Percentiles rank a stretch among this genome's conserved stretches.
phyloP scores from a whole-genome alignment of 768 basidiomycete genomes.

The Neoboletus magnificus region DNA sequence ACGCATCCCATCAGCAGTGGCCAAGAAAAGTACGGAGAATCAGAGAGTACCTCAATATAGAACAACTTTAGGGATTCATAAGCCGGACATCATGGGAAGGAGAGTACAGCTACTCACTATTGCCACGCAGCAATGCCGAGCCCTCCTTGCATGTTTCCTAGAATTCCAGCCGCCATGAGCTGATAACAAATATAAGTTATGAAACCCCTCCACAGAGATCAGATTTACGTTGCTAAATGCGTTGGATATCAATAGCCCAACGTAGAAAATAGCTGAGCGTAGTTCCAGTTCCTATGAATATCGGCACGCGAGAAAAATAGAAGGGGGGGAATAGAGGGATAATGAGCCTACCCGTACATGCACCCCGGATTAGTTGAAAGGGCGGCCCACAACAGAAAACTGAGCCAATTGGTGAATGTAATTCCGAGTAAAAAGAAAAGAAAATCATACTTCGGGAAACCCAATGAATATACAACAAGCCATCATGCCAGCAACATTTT shows the following conservation, averaged over 20 bases:
- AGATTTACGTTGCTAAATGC: conserved; percentile 62
- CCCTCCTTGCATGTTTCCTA: conserved; percentile 64
- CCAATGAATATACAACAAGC: conserved; percentile 61
- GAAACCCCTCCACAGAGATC: neutral
- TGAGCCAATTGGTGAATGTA: neutral
- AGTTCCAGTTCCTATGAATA: conserved; percentile 56
- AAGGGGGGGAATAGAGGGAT: neutral
- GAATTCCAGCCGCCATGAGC: conserved; percentile 74
- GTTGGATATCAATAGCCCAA: conserved; percentile 59
- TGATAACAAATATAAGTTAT: conserved; percentile 17
- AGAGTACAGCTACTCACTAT: conserved; percentile 43
- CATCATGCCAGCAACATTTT: conserved; percentile 50
- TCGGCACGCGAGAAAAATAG: neutral
- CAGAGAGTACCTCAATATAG: conserved; percentile 52
- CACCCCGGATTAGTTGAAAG: conserved; percentile 68
- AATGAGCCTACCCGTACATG: conserved; percentile 25
- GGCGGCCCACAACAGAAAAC: conserved; percentile 39
- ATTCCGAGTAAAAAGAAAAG: too few relatives aligned
- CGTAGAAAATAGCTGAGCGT: conserved; percentile 57
- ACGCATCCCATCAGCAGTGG: neutral
- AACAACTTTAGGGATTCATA: conserved; percentile 49
- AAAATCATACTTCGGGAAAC: conserved; percentile 46
- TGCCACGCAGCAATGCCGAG: conserved; percentile 68
- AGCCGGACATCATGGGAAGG: neutral
- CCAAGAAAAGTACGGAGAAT: neutral